Conservation (phyloP, 495 filamentous ascomycete species). For the Penicillium dipodomyicola region DNA sequence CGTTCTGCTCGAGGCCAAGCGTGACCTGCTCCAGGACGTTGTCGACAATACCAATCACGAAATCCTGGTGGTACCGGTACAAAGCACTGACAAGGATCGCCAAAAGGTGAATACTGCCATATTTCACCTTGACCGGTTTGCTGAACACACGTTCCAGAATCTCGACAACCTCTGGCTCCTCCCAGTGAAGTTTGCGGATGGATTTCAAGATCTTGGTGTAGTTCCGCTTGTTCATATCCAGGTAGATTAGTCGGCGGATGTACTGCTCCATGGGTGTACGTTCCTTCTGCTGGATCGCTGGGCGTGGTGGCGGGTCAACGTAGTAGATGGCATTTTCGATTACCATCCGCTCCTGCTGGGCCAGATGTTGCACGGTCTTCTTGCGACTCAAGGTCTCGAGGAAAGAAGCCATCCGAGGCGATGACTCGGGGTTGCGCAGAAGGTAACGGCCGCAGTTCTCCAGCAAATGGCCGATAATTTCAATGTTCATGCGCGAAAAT, state of each 20-base stretch:
- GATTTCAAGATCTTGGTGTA: slow-evolving; percentile 91
- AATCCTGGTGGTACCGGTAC: slow-evolving; percentile 88
- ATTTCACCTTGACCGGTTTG: slow-evolving; percentile 95
- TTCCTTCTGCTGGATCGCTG: slow-evolving; percentile 95
- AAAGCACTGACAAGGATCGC: slow-evolving; percentile 87
- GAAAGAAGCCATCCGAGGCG: slow-evolving; percentile 88
- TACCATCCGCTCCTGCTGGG: slow-evolving; percentile 94
- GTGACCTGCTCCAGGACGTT: slow-evolving; percentile 85
- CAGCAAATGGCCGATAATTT: slow-evolving; percentile 95
- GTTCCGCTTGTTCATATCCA: slow-evolving; percentile 90
- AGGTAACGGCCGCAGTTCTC: slow-evolving; percentile 97
- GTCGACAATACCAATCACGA: slow-evolving; percentile 84
- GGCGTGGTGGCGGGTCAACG: slow-evolving; percentile 89
- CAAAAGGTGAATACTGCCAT: slow-evolving; percentile 92
- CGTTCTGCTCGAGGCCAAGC: slow-evolving; percentile 87
- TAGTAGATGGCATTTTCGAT: slow-evolving; percentile 99
- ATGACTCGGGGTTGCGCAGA: slow-evolving; percentile 88
- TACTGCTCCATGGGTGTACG: slow-evolving; percentile 89
- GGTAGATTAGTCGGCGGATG: slow-evolving; percentile 84
- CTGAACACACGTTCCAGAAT: slow-evolving; percentile 90
- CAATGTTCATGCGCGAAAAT: slow-evolving; percentile 97
- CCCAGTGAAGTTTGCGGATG: slow-evolving; percentile 95
- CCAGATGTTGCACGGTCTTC: slow-evolving; percentile 91
- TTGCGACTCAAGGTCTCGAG: slow-evolving; percentile 93
- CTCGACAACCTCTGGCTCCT: slow-evolving; percentile 80